Evolutionary conservation across 2,329 filamentous ascomycete species (phyloP), one percentile per base, ranked within the genome.

Genomic region (Helminthosporium solani): DNA sequence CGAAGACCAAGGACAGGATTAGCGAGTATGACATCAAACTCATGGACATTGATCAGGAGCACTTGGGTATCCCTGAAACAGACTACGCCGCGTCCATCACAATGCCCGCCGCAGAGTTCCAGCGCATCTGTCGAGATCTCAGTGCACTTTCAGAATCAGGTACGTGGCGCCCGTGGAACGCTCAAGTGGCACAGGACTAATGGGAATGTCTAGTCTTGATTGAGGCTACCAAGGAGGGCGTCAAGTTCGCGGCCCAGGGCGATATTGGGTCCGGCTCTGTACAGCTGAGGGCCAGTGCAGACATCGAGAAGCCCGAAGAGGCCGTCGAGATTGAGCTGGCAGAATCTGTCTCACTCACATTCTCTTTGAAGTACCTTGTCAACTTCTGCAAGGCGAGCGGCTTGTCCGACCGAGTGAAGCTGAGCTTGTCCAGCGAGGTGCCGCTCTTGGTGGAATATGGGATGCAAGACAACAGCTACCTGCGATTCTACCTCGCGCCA

Each of bases 11-110:
- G 64, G 94, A 99, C 74, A 83, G 94, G 58, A 83, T 99, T 69
- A 95, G 89, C 82, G 95, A 99, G 79, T 99, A 99, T 73, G 94
- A 99, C 74, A 88, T 99, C 75, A 99, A 99, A 82, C 85, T 99
- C 71, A 99, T 99, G 94, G 94, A 99, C 72, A 99, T 99, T 73
- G 94, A 99, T 75, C 95, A 99, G 78, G 94, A 99, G 81, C 94
- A 99, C 73, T 78, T 99, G 74, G 94, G 94, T 53, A 99, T 99
- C 63, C 94, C 94, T 14, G 92, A 99, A 64, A 99, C 95, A n/a
- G 94, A 99, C 67, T 99, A 99, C 69, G 87, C 90, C 31, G 88
- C 94, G 38, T 94, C 88, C 15, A 88, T 99, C 56, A 78, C 82
- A 44, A 90, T 99, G 89, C 92, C 94, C 12, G 84, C 88, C 27